Evolutionary conservation across 331 rosid genomes (phyloP), one percentile per base, ranked within the genome.

Genomic region (Pyrus hybrid): DNA sequence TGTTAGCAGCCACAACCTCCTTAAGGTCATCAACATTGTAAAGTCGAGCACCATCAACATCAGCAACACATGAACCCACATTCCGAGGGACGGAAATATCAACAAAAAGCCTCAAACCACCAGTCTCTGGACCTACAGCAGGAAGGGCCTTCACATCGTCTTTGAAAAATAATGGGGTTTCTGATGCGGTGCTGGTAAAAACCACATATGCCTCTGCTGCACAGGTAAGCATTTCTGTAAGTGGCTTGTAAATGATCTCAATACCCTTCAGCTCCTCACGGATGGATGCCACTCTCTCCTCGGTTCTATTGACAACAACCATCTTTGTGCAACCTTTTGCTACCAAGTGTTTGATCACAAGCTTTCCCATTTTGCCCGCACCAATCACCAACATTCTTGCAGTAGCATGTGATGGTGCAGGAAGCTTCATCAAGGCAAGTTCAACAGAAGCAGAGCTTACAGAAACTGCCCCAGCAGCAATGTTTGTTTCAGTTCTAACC

Each of bases 311-410:
- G 72, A 92, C 97, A 72, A 95, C 96, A 64, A 95, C 93, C 93
- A 92, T 87, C 83, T 81, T 88, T 70, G 78, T 84, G 80, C 97
- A 90, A 66, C 99, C 97, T 88, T 95, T 95, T 57, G 99, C 91
- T 11, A 84, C 96, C 91, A 92, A 86, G 83, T 95, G 99, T 79
- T 92, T 95, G 78, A 95, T 95, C 65, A 95, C 97, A 75, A 95
- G 96, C 83, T 95, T 95, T 62, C 97, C 99, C 99, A 95, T 95
- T 89, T 95, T 95, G 28, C 99, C 99, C 35, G 96, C 97, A 83
- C 99, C 99, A 28, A 95, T 80, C 73, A 92, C 88, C 86, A 95
- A 77, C 91, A 95, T 90, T 67, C 89, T 83, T 62, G 91, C 90
- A 72, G 69, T 81, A 65, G 83, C 87, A 77, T 86, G 90, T 6